Base-by-base conservation (phyloP, 768 basidiomycete species). In the Lactarius sanguifluus region DNA sequence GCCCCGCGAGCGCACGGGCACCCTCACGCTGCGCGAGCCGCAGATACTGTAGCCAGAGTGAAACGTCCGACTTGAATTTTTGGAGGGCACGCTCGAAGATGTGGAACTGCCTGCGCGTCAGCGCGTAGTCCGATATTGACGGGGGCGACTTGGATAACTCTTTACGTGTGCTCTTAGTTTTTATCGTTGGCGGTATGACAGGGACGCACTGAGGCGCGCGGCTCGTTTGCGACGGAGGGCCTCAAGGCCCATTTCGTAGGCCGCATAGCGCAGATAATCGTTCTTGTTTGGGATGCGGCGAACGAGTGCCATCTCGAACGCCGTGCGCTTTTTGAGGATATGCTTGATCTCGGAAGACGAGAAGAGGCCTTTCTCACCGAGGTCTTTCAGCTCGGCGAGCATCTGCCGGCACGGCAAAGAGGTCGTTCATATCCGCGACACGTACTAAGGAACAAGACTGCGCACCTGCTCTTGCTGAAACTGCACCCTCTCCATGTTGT, bases 301-400 rank as follows among this genome's bases (percentile, higher is more conserved):
- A 9, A 98, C 85, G 56, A 98, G 85, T 1, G 89, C 84, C 0
- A 85, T 88, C 79, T 98, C 95, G 74, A 92, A 93, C 43, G 79
- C 81, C 7, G 93, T 96, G 32, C 94, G 84, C 73, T 87, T 88
- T 77, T 87, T 89, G 74, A 97, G 83, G 64, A 98, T 94, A 70
- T 89, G 83, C 71, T 90, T 91, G 20, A 89, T 85, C 76, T 98
- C 95, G 73, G 80, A 78, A 90, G 94, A 32, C 0, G 90, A 89
- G 75, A 98, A 96, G 47, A 97, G 77, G 70, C 84, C 85, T 77
- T 91, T 94, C 71, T 94, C 85, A 66, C 90, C 86, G 13, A 96
- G 81, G 77, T 96, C 94, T 77, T 93, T 95, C 75, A 96, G 89
- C 87, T 97, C 95, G 57, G 88, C 85, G 85, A 96, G 91, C 87